Base-by-base conservation (phyloP, 768 basidiomycete species). In the Mycena rosella region DNA sequence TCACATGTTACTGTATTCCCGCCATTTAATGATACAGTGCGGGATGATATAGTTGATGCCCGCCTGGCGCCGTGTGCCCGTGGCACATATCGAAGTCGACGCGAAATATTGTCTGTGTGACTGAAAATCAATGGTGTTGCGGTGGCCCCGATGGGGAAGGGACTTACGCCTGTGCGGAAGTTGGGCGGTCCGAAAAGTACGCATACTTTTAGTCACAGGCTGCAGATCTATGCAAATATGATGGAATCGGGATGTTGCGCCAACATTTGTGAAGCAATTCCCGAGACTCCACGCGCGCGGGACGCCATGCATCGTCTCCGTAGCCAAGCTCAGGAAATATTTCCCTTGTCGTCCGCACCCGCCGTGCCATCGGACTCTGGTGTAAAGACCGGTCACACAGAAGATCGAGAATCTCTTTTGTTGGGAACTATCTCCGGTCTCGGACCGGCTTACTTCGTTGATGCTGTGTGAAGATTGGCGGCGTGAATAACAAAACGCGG, bases 351-450 rank as follows among this genome's bases (percentile, higher is more conserved):
- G 29, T 13, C 49, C 51, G 24, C 14, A 22, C n/a, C 44, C 18
- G 24, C 52, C 58, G 29, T 17, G 3, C 29, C 20, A 17, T 22
- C 65, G 65, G 65, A 27, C 2, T 22, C 59, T 36, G 65, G 11
- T 54, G 29, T 54, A 52, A 60, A 60, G 18, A 18, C 59, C 64
- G n/a, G n/a, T n/a, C n/a, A n/a, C n/a, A n/a, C n/a, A n/a, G 64
- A 51, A 51, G 48, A 65, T 65, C 22, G 49, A 26, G 38, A 65
- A 57, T 65, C 63, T 44, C 34, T 27, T 15, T 6, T 29, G 34
- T 32, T n/a, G 22, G 15, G 34, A 17, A 22, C 9, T 34, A 5
- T 9, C 10, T 63, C 54, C 62, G 53, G 14, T 36, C 42, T 26
- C 48, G 47, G 63, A 64, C 55, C 22, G 13, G 34, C 22, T 32